Percentiles rank a stretch among this genome's conserved stretches.
phyloP scores from a whole-genome alignment of 441 rosid genomes.

The Pelargonium fulgidum region DNA sequence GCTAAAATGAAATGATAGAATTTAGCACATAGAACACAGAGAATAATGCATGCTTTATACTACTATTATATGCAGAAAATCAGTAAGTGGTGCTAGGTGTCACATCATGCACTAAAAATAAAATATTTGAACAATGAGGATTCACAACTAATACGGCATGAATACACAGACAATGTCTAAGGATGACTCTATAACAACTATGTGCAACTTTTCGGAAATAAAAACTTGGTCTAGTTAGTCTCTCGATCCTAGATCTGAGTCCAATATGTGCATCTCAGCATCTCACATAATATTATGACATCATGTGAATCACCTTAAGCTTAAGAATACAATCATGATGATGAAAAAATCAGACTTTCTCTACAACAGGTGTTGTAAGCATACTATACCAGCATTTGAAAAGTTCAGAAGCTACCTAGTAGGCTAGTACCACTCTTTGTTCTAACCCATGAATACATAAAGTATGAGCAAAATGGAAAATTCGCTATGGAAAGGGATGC shows the following conservation, averaged over 20 bases:
- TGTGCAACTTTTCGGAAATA: not conserved
- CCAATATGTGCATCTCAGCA: not conserved
- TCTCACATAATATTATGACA: no score
- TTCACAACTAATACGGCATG: not conserved
- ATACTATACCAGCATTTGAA: not conserved
- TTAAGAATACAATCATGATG: not conserved
- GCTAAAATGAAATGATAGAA: constrained; percentile 1
- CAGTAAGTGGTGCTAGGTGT: not conserved
- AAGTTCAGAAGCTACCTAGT: not conserved
- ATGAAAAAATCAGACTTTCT: not conserved
- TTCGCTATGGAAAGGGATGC: no score
- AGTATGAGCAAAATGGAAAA: no score
- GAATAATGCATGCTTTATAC: not conserved
- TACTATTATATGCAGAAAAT: not conserved
- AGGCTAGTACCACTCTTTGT: no score
- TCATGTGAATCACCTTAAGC: not conserved
- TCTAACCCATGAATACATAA: no score
- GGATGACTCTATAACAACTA: not conserved
- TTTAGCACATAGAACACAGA: constrained; percentile 9
- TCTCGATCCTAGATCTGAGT: not conserved
- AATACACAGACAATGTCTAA: not conserved
- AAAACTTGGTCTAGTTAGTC: not conserved
- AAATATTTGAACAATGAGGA: not conserved
- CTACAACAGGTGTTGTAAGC: not conserved
- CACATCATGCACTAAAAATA: not conserved